Evolutionary conservation across 1,284 basidiomycete species (phyloP).

Genomic region (Xerocomus nothofagi): DNA sequence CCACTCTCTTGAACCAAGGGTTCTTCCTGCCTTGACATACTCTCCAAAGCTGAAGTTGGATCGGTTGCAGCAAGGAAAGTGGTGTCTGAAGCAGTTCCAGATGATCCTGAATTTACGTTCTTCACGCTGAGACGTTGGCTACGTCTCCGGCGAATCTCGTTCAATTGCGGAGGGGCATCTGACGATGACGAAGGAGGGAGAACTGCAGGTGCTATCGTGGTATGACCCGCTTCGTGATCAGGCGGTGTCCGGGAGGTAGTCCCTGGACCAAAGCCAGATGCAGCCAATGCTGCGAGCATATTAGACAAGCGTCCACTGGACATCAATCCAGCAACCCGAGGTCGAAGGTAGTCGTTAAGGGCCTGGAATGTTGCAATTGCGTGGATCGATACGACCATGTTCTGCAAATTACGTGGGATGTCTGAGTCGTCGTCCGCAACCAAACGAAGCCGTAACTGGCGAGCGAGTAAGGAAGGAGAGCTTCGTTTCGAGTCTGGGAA

Average conservation of each 20-base stretch:
- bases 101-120: constrained; percentile 38
- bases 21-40: constrained; percentile 41
- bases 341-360: constrained; percentile 90
- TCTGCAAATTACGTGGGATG: constrained; percentile 80
- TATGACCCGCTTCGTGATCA: constrained; percentile 24
- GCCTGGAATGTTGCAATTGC: constrained; percentile 96
- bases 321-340: constrained; percentile 78
- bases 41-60: constrained; percentile 20
- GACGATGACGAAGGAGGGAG: constrained; percentile 25
- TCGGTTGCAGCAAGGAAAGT: constrained; percentile 22
- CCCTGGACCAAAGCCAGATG: constrained; percentile 63
- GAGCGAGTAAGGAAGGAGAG: constrained; percentile 83
- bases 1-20: constrained; percentile 62
- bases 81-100: constrained; percentile 24
- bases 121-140: constrained; percentile 84
- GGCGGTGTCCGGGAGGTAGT: constrained; percentile 28
- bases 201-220: constrained; percentile 30
- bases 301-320: constrained; percentile 72
- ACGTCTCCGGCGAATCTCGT: constrained; percentile 61
- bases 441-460: constrained; percentile 85
- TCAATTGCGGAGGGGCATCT: constrained; percentile 34
- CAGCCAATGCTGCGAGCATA: constrained; percentile 88
- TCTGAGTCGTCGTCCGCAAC: constrained; percentile 85
- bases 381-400: constrained; percentile 93
- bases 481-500: constrained; percentile 76